These are phyloP conservation scores for Tetrapisispora namnaoensis DNA, from an alignment of 805 yeast species.

Conservation along the genomic window DNA sequence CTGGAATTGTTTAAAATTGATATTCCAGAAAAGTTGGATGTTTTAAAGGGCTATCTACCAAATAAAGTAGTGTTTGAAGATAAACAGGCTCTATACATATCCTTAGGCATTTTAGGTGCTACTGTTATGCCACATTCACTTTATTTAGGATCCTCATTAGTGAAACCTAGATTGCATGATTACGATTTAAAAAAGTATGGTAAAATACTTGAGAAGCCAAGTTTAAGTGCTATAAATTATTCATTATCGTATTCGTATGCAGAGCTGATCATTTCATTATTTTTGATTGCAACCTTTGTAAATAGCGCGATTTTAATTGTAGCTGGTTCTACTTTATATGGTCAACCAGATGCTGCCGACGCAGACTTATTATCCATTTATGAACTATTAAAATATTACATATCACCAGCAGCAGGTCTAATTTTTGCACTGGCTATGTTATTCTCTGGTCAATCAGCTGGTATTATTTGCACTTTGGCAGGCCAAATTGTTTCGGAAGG, in stretches of 20 bases:
- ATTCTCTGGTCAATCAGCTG: constrained; percentile 91
- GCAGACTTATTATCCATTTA: constrained; percentile 82
- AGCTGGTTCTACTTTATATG: constrained; percentile 77
- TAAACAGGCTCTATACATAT: constrained; percentile 60
- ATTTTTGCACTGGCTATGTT: constrained; percentile 82
- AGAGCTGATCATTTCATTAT: constrained; percentile 71
- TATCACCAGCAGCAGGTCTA: constrained; percentile 79
- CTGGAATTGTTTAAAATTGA: constrained; percentile 53
- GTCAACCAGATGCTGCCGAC: constrained; percentile 52
- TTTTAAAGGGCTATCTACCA: constrained; percentile 66
- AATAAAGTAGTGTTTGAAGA: constrained; percentile 47
- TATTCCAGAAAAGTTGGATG: constrained; percentile 41
- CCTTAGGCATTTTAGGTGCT: constrained; percentile 83
- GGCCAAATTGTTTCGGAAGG: constrained; percentile 94
- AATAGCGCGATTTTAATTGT: constrained; percentile 84
- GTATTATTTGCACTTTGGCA: constrained; percentile 86
- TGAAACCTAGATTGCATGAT: constrained; percentile 72
- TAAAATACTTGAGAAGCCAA: constrained; percentile 49
- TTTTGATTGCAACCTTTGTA: constrained; percentile 86
- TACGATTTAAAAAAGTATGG: constrained; percentile 53
- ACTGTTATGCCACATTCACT: constrained; percentile 93
- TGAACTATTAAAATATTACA: constrained; percentile 53
- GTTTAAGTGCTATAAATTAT: constrained; percentile 68
- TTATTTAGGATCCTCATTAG: constrained; percentile 77
- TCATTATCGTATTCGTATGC: constrained; percentile 73